Conservation (phyloP, 192 early-diverging fungal species). For the Bifiguratus adelaidae region DNA sequence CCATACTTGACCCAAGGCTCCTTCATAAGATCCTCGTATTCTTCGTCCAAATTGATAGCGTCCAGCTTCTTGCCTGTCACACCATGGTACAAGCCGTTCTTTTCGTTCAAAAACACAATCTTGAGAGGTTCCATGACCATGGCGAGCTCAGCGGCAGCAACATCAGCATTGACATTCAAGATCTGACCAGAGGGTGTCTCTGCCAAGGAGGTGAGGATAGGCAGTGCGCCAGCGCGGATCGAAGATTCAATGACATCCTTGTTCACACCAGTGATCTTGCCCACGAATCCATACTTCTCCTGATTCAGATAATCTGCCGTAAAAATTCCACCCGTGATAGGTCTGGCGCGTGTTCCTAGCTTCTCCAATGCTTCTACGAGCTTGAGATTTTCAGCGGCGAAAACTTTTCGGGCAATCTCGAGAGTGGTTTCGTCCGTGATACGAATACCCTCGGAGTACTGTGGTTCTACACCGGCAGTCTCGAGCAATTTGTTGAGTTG, state of each 20-base stretch:
- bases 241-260: conserved; percentile 89
- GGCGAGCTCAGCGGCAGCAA: conserved; percentile 95
- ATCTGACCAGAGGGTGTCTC: conserved; percentile 95
- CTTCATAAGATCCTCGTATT: conserved; percentile 91
- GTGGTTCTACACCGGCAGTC: conserved; percentile 88
- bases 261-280: conserved; percentile 82
- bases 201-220: conserved; percentile 92
- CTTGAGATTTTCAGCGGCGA: conserved; percentile 92
- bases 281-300: conserved; percentile 92
- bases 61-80: conserved; percentile 94
- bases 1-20: conserved; percentile 97
- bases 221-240: conserved; percentile 88
- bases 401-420: conserved; percentile 90
- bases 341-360: conserved; percentile 90
- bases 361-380: conserved; percentile 95
- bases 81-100: conserved; percentile 92
- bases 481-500: conserved; percentile 89
- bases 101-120: conserved; percentile 97
- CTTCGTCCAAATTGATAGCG: conserved; percentile 97
- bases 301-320: conserved; percentile 92
- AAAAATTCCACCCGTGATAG: conserved; percentile 93
- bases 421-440: conserved; percentile 92
- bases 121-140: conserved; percentile 94
- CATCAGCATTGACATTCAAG: conserved; percentile 98
- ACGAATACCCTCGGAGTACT: conserved; percentile 94